Percentiles rank a stretch among this genome's conserved stretches.
phyloP scores from a whole-genome alignment of 139 green algal species.

The Chlamydomonas sp. region DNA sequence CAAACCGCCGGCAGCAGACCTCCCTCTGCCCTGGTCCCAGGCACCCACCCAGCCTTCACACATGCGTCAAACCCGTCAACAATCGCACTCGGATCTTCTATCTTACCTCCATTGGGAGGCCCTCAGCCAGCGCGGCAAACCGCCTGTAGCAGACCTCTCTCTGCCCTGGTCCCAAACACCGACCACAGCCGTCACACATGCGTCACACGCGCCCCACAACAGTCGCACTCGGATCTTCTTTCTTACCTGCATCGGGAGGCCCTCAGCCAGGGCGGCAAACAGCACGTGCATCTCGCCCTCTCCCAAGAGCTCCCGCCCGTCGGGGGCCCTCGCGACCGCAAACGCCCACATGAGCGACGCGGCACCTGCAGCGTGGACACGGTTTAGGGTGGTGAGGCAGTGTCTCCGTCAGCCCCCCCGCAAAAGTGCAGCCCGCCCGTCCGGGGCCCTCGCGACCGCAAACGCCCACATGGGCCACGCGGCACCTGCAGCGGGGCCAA shows the following conservation, averaged over 20 bases:
- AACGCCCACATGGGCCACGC: slow-evolving; percentile 5
- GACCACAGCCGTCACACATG: background rate
- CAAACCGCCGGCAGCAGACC: too few species aligned
- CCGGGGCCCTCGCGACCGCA: background rate
- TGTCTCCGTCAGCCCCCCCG: too few species aligned
- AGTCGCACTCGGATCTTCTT: background rate
- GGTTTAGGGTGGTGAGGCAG: too few species aligned
- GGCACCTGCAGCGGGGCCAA: too few species aligned
- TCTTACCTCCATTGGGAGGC: background rate
- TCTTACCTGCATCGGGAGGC: slow-evolving; percentile 1
- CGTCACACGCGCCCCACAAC: background rate
- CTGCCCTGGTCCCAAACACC: background rate
- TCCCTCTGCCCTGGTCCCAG: too few species aligned
- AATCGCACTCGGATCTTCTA: too few species aligned
- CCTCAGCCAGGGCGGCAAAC: background rate
- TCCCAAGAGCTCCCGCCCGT: background rate
- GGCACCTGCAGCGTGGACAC: too few species aligned
- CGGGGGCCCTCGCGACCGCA: background rate
- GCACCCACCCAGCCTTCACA: too few species aligned
- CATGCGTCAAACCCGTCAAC: too few species aligned
- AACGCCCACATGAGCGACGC: slow-evolving; percentile 9
- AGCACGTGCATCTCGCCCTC: background rate
- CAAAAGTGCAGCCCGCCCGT: too few species aligned
- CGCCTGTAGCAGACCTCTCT: background rate
- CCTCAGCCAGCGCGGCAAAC: background rate